phyloP scores from a whole-genome alignment of 345 rosid genomes.

The Triadica sebifera region DNA sequence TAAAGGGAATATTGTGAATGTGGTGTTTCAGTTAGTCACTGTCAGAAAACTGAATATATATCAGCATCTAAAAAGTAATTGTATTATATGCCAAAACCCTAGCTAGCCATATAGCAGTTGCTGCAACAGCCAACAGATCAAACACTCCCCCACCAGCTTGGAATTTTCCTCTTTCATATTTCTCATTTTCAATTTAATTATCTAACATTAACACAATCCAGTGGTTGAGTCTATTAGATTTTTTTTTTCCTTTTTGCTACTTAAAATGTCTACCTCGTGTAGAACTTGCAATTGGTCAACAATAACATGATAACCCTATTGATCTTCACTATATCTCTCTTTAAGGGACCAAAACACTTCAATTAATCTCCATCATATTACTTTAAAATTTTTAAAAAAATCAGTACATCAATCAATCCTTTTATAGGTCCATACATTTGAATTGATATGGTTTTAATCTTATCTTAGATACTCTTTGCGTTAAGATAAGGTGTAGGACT shows the following conservation, averaged over 20 bases:
- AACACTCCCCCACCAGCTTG: constrained; percentile 23
- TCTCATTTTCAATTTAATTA: no score
- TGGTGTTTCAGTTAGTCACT: constrained; percentile 41
- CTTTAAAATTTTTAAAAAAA: no score
- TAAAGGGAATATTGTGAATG: constrained; percentile 31
- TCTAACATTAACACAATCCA: not conserved
- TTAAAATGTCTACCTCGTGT: not conserved
- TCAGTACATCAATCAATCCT: constrained; percentile 7
- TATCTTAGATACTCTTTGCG: constrained; percentile 30
- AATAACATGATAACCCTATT: not conserved
- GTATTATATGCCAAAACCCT: not conserved
- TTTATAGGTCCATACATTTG: constrained; percentile 31
- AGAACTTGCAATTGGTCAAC: constrained; percentile 11
- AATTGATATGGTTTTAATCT: constrained; percentile 26
- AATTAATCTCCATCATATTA: no score
- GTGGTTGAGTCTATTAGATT: no score
- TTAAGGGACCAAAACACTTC: not conserved
- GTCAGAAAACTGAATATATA: constrained; percentile 20
- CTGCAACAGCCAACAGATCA: constrained; percentile 12
- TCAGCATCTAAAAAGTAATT: no score
- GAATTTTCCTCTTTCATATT: constrained; percentile 12
- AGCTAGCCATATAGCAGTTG: not conserved
- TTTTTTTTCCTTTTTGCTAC: not conserved
- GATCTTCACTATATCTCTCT: constrained; percentile 7
- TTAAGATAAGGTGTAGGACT: constrained; percentile 44